Evolutionary conservation across 2,329 filamentous ascomycete genomes (phyloP), one percentile per base, ranked within the genome.

Genomic region (Conoideocrella luteorostrata): DNA sequence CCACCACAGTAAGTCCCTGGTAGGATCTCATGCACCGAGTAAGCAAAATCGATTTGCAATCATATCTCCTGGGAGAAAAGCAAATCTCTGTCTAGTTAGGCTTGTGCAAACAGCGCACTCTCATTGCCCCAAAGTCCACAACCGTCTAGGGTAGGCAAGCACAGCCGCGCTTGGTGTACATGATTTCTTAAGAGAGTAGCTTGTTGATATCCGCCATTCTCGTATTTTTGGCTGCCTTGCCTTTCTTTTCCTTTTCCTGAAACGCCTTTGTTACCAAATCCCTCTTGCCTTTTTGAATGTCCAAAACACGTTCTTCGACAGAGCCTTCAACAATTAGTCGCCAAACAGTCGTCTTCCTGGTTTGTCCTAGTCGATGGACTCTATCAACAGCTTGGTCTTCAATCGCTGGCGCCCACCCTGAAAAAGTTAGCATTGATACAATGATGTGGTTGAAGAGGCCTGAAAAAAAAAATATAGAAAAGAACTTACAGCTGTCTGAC

Each of bases 361-460:
- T 90, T 66, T 95, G 90, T 0, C 89, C 89, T 0, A 95, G 72
- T 1, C 89, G 77, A 59, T 95, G 87, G 6, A 95, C 88, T 4
- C 89, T 83, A 58, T 95, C 89, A 3, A 95, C 76, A 4, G 90
- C 90, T 60, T 95, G 89, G 53, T 95, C 88, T 62, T 95, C 89
- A 44, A 95, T 93, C 1, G 88, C 88, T 0, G 89, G 89, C 2
- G 89, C 88, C 86, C 89, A 95, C 89, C 88, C 71, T 67, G 5
- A 15, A 37, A 23, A n/a, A 17, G 43, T 48, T 15, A 47, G 45
- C 17, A 12, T n/a, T 13, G 21, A 34, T 10, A 29, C n/a, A 23
- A n/a, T n/a, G n/a, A n/a, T n/a, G n/a, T n/a, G n/a, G n/a, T n/a
- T n/a, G 24, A 13, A 13, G 9, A 24, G 21, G 22, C 21, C 18